Conservation (phyloP, 257 asterid species). For the Nicotiana otophora region DNA sequence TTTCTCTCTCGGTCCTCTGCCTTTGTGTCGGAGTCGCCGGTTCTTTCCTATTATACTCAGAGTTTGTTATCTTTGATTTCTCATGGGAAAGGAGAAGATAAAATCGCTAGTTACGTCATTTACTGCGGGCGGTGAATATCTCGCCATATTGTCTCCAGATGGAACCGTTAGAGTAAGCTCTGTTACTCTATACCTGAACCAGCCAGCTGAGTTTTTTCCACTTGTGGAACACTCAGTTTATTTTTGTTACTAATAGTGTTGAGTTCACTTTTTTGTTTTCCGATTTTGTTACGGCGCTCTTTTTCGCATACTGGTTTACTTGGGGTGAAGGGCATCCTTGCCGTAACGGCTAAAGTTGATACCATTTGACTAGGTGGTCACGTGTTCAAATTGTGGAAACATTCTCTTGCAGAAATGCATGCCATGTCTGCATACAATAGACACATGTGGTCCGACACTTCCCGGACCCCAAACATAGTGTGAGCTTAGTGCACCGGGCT, state of each 20-base stretch:
- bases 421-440: no score
- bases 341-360: no score
- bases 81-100: conserved; percentile 24
- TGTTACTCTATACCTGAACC: neutral
- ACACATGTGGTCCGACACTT: no score
- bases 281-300: neutral
- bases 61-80: neutral
- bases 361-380: no score
- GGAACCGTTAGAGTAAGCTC: conserved; percentile 23
- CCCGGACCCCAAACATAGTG: no score
- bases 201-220: neutral
- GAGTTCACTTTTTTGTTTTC: neutral
- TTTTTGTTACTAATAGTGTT: neutral
- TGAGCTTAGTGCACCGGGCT: no score
- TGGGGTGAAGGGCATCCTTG: no score
- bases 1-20: neutral
- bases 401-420: no score
- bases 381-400: no score
- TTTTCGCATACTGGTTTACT: neutral
- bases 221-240: neutral
- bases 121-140: conserved; percentile 22
- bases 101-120: conserved; percentile 21
- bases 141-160: conserved; percentile 19
- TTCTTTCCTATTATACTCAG: neutral
- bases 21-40: neutral